Evolutionary conservation across 73 alveolate species (phyloP).

Genomic region (Tetrahymena borealis): DNA sequence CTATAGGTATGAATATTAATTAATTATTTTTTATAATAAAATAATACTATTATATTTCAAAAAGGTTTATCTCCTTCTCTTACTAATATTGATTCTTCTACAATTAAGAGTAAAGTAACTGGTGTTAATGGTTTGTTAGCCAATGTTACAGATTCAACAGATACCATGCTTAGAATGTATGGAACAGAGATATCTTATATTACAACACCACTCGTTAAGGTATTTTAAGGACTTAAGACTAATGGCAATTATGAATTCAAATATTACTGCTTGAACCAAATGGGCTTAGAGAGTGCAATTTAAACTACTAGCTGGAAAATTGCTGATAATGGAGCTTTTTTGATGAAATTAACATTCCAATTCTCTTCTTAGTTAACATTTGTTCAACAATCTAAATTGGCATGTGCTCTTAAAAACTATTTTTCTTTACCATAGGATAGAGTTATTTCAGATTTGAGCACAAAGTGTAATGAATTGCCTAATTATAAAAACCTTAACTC

Average conservation of each 20-base stretch:
- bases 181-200: background rate
- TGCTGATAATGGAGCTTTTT: background rate
- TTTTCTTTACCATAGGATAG: background rate
- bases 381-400: background rate
- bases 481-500: background rate
- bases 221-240: background rate
- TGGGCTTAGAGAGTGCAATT: background rate
- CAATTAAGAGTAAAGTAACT: background rate
- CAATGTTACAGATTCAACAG: background rate
- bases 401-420: background rate
- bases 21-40: background rate
- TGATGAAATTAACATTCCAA: background rate
- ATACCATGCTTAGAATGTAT: background rate
- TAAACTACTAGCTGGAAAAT: background rate
- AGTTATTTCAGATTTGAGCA: background rate
- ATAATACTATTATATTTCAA: background rate
- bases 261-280: background rate
- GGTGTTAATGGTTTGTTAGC: background rate
- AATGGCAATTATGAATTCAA: background rate
- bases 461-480: background rate
- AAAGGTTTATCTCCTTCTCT: background rate
- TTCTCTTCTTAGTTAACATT: background rate
- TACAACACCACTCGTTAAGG: background rate
- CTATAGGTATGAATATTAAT: background rate
- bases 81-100: background rate